These are phyloP conservation scores for Echeveria elegans DNA, from an alignment of 164 flowering plant species.

Conservation along the genomic window DNA sequence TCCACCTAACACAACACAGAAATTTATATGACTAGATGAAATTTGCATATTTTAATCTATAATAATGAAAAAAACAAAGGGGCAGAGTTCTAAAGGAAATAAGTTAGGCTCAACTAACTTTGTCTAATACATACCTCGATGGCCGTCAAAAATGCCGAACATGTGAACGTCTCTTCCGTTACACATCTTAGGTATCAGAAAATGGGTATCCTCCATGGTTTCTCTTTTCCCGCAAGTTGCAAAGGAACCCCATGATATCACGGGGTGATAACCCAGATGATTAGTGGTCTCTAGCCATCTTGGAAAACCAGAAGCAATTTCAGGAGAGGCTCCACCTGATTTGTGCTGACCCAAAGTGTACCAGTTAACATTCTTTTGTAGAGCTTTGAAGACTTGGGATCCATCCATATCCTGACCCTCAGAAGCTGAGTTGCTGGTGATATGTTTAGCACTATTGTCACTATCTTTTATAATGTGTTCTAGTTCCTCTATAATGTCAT, in stretches of 20 bases:
- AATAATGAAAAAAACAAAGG: not conserved
- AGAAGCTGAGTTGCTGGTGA: slow-evolving; percentile 14
- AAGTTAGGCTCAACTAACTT: not conserved
- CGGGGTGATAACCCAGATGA: slow-evolving; percentile 40
- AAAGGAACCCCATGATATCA: slow-evolving; percentile 81
- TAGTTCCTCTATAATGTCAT: slow-evolving; percentile 56
- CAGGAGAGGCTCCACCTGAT: slow-evolving; percentile 20
- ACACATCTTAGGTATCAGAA: slow-evolving; percentile 59
- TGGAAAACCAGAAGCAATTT: slow-evolving; percentile 16
- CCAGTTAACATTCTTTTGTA: slow-evolving; percentile 56
- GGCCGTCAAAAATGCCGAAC: slow-evolving; percentile 96
- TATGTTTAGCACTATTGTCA: slow-evolving; percentile 14
- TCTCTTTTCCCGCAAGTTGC: slow-evolving; percentile 91
- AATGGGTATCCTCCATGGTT: slow-evolving; percentile 91
- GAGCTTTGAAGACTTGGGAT: slow-evolving; percentile 17
- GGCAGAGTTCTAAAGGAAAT: not conserved
- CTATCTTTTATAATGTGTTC: slow-evolving; percentile 26
- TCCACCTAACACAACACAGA: slow-evolving; percentile 51
- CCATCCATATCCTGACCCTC: slow-evolving; percentile 16
- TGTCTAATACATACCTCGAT: slow-evolving; percentile 54
- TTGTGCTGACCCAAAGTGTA: slow-evolving; percentile 44
- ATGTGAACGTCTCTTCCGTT: slow-evolving; percentile 46
- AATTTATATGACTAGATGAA: not conserved
- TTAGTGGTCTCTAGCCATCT: slow-evolving; percentile 27
- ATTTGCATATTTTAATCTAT: too few species aligned